Base-by-base conservation (phyloP, 495 filamentous ascomycete species). In the Daldinia childiae region DNA sequence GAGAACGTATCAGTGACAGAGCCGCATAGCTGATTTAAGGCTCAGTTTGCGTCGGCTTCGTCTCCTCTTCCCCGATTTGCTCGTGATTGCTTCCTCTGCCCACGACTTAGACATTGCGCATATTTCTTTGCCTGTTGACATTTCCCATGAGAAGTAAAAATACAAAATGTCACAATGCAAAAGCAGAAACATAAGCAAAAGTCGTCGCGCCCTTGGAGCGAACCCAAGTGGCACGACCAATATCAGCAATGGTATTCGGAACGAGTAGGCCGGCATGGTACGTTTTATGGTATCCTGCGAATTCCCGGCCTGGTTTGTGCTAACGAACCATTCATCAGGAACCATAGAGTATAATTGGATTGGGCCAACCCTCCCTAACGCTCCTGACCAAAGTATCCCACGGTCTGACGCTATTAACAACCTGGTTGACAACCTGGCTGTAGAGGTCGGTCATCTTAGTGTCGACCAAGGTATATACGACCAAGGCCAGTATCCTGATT, bases 141-240 rank as follows among this genome's bases (percentile, higher is more conserved):
- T 55, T 51, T 55, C 70, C 39, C 43, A 69, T 73, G 65, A 73
- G 52, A 73, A 58, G 38, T 26, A 58, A 58, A 68, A 58, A 48
- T 70, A 56, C 75, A 77, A 76, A 54, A 77, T 77, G 76, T 73
- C 73, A 78, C 76, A 72, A 78, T 78, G 76, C 76, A 76, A 64
- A 73, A 66, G 54, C 62, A 64, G 62, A 76, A 74, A 34, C 68
- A 74, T 73, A 71, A 73, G 70, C 69, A 62, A 64, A 78, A 72
- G 52, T 52, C 66, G 57, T 72, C 70, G 73, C 68, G 74, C 71
- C 43, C 68, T 66, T 74, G 64, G 76, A 76, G 76, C 64, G 71
- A 72, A 21, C 72, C 69, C 67, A 76, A 76, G 72, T 77, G 76
- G 76, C 57, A 73, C 54, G 66, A 74, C 21, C 63, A 64, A 59